Evolutionary conservation across 352 stramenopile species (phyloP), one percentile per base, ranked within the genome.

Genomic region (Globisporangium orthogonon): DNA sequence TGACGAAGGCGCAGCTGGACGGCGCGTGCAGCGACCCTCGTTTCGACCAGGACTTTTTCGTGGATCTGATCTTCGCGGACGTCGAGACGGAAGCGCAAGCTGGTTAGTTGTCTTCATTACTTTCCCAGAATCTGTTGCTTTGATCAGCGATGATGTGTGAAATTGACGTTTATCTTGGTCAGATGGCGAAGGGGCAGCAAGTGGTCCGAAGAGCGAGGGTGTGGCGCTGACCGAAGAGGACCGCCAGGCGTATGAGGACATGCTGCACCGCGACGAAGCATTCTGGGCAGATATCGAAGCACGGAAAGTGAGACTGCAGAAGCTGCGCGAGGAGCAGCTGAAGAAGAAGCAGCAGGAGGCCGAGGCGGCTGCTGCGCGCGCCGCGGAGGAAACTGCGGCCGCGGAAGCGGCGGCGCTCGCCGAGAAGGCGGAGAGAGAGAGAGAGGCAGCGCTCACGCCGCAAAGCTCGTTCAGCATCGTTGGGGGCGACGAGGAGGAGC

Each of bases 1-100:
- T 99, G n/a, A 98, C 87, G 1, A 98, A 98, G 74, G 75, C 77
- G n/a, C 91, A 99, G 68, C 65, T 94, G 35, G 97, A 99, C 76
- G 96, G 96, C 28, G 93, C 96, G 15, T 98, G 93, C 62, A 75
- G 71, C 18, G 96, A 99, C 56, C 62, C 86, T 14, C 85, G 96
- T 28, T 99, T 98, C 59, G 73, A 96, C 43, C 83, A 97, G 55
- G 93, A 98, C 64, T 98, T 98, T 59, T 98, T 98, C 67, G 73
- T 99, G 44, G 95, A 99, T 67, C 73, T 98, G 48, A 98, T 98
- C 46, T 98, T 99, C 67, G 95, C 95, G 31, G 82, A 96, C 10
- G 88, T 97, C 37, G 82, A 97, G 70, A 87, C 81, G 7, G 81
- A 58, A 39, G 50, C 57, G 45, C 39, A 62, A 7, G 57, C 61